Evolutionary conservation across 805 yeast genomes (phyloP).

Genomic region (Pichia insulana): DNA sequence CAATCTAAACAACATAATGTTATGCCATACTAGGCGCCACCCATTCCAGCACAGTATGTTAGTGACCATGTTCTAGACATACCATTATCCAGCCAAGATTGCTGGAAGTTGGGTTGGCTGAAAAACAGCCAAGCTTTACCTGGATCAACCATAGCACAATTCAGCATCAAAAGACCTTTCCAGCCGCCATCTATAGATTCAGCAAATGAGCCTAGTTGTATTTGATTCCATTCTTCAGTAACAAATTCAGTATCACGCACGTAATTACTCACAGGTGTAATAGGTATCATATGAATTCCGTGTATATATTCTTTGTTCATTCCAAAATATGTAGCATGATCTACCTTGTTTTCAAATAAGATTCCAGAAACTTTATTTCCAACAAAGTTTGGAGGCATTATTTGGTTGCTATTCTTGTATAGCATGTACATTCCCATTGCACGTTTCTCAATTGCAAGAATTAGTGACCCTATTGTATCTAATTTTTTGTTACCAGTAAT

Average conservation of each 20-base stretch:
- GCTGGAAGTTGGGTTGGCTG: slow-evolving; percentile 25
- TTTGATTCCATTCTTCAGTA: slow-evolving; percentile 34
- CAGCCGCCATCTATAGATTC: slow-evolving; percentile 45
- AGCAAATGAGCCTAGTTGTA: slow-evolving; percentile 27
- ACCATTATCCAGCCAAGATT: slow-evolving; percentile 46
- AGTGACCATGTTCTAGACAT: slow-evolving; percentile 56
- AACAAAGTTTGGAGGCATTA: slow-evolving; percentile 43
- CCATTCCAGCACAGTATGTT: slow-evolving; percentile 49
- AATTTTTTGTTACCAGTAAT: slow-evolving; percentile 44
- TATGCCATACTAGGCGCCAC: slow-evolving; percentile 17
- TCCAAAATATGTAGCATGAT: slow-evolving; percentile 68
- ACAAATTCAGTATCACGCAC: slow-evolving; percentile 46
- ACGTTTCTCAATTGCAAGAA: slow-evolving; percentile 45
- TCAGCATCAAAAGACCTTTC: slow-evolving; percentile 47
- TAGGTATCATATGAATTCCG: slow-evolving; percentile 74
- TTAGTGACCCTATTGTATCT: slow-evolving; percentile 48
- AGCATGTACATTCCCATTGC: slow-evolving; percentile 51
- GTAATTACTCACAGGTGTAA: slow-evolving; percentile 52
- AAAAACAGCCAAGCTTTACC: slow-evolving; percentile 34
- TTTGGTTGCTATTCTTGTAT: slow-evolving; percentile 37
- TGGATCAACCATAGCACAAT: slow-evolving; percentile 39
- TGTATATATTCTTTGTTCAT: slow-evolving; percentile 52
- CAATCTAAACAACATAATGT: too few relatives aligned
- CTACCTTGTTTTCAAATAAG: slow-evolving; percentile 61
- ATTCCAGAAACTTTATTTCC: slow-evolving; percentile 62